phyloP scores from a whole-genome alignment of 1,139 yeast species.

The Kazachstania sp. region DNA sequence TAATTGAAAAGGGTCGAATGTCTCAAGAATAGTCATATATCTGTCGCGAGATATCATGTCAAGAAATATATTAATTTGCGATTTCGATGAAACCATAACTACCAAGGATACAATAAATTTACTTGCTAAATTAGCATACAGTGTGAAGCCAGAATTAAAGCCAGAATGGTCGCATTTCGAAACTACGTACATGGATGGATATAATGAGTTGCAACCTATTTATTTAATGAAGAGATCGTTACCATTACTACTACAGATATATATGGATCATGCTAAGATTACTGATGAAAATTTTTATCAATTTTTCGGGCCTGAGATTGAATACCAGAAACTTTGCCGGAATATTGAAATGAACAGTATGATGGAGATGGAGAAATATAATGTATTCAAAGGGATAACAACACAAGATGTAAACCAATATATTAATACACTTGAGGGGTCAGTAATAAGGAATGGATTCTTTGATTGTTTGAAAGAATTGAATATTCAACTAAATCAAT shows the following conservation, averaged over 20 bases:
- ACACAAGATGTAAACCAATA: slow-evolving; percentile 12
- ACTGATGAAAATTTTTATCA: slow-evolving; percentile 3
- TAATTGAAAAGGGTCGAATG: background rate
- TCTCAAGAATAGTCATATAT: background rate
- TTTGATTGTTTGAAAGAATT: slow-evolving; percentile 5
- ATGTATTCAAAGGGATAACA: slow-evolving; percentile 18
- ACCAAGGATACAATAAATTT: slow-evolving; percentile 22
- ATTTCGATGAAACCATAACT: slow-evolving; percentile 31
- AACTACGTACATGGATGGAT: slow-evolving; percentile 17
- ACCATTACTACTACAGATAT: slow-evolving; percentile 11
- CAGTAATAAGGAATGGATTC: slow-evolving; percentile 13
- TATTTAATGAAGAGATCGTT: slow-evolving; percentile 7
- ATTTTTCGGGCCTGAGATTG: slow-evolving; percentile 4
- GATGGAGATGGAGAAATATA: slow-evolving; percentile 15
- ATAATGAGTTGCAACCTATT: slow-evolving; percentile 5
- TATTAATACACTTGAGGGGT: background rate
- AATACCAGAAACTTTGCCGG: slow-evolving; percentile 8
- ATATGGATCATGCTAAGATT: background rate
- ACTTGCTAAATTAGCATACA: slow-evolving; percentile 21
- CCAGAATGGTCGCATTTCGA: slow-evolving; percentile 25
- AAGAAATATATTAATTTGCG: slow-evolving; percentile 21
- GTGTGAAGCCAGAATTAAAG: slow-evolving; percentile 9
- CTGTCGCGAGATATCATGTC: background rate
- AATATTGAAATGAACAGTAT: slow-evolving; percentile 22
- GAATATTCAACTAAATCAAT: slow-evolving; percentile 1